phyloP scores from a whole-genome alignment of 2,329 filamentous ascomycete species.

The Exophiala lecanii-corni region DNA sequence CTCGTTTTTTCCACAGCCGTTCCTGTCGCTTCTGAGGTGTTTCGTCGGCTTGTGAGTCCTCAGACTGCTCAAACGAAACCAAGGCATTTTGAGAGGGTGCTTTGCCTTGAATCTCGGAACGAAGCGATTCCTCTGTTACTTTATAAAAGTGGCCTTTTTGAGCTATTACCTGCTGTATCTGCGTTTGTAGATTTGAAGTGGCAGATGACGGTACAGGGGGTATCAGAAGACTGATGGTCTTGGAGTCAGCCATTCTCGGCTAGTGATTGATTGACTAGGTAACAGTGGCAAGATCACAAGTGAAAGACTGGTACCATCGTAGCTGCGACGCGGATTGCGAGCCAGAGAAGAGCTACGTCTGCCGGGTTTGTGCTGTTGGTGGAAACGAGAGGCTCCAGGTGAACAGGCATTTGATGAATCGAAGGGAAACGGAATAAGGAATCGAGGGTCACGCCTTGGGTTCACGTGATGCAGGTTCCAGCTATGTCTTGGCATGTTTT shows the following conservation, averaged over 20 bases:
- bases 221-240: slow-evolving; percentile 18
- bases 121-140: slow-evolving; percentile 68
- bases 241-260: slow-evolving; percentile 18
- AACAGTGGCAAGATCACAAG: too few species aligned
- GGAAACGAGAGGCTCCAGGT: too few species aligned
- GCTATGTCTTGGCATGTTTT: too few species aligned
- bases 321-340: too few species aligned
- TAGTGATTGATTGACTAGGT: too few species aligned
- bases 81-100: slow-evolving; percentile 41
- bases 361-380: too few species aligned
- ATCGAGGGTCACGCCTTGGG: too few species aligned
- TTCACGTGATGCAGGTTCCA: too few species aligned
- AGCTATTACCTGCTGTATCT: slow-evolving; percentile 59
- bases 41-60: slow-evolving; percentile 32
- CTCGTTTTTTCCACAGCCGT: slow-evolving; percentile 40
- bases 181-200: slow-evolving; percentile 11
- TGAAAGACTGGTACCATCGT: too few species aligned
- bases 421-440: too few species aligned
- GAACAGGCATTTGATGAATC: too few species aligned
- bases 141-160: slow-evolving; percentile 78
- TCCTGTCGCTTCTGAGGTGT: slow-evolving; percentile 38
- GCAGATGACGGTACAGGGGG: slow-evolving; percentile 8
- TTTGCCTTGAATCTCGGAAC: slow-evolving; percentile 58
- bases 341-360: too few species aligned
- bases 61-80: slow-evolving; percentile 41